Evolutionary conservation across 495 filamentous ascomycete genomes (phyloP), one percentile per base, ranked within the genome.

Genomic region (Bacidia rubella): DNA sequence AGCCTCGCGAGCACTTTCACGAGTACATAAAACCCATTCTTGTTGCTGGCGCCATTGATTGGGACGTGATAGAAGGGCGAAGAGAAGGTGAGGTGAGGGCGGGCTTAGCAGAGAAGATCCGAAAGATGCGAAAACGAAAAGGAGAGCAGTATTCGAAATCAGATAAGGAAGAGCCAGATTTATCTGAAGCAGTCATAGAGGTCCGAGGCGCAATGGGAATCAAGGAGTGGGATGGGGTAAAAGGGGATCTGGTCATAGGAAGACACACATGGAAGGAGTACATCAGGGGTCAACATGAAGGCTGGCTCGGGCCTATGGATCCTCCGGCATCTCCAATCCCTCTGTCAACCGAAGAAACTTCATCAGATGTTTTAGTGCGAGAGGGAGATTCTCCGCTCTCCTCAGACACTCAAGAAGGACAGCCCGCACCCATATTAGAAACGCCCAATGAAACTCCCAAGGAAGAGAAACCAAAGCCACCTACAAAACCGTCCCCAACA

Each of bases 231-330:
- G 74, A 81, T 2, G 89, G 86, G 11, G 70, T 83, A 1, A 72
- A 74, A 54, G 89, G 90, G 22, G 90, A 95, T 63, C 71, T 99
- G 45, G 79, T 97, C 3, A 79, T 99, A 55, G 92, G 93, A 4
- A 74, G 92, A 54, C 82, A 96, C 62, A 84, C 90, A 9, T 99
- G 92, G 92, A 97, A 96, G 68, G 92, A 99, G 68, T 99, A 96
- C 66, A 68, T 97, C 10, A 78, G 87, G 23, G 92, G 92, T 23
- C 58, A 96, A 53, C 92, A 99, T 56, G 92, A 99, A 62, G 92
- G 92, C 49, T 97, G 93, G 92, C 70, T 99, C 17, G 92, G 92
- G 1, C 89, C 92, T 1, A 68, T 95, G 22, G 75, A 80, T 59
- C 29, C 63, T 69, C 45, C 75, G 74, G 12, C 49, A 43, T 24